These are phyloP conservation scores for Apiosordaria backusii DNA, from an alignment of 495 filamentous ascomycete genomes.

Conservation along the genomic window DNA sequence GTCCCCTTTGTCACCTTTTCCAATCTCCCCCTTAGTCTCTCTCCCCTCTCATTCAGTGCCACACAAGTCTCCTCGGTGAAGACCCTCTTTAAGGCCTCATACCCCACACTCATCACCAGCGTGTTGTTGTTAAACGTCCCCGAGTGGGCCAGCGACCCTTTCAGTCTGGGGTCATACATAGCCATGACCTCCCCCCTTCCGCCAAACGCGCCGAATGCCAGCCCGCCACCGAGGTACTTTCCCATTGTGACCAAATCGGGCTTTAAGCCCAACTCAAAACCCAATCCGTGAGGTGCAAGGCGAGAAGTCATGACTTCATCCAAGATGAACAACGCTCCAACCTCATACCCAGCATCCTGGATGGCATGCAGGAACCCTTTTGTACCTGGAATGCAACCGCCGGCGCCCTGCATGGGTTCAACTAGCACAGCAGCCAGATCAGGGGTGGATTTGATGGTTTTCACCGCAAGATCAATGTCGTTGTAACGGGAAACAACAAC, in stretches of 20 bases:
- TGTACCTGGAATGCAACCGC: conserved; percentile 47
- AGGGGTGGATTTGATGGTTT: conserved; percentile 28
- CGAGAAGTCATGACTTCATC: conserved; percentile 66
- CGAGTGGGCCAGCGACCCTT: conserved; percentile 44
- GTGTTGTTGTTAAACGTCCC: conserved; percentile 70
- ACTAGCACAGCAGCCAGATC: conserved; percentile 55
- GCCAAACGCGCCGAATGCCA: conserved; percentile 62
- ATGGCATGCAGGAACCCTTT: conserved; percentile 43
- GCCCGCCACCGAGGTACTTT: conserved; percentile 62
- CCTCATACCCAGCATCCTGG: conserved; percentile 29
- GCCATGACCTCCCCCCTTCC: conserved; percentile 53
- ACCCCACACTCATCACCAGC: conserved; percentile 55
- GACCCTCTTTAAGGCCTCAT: conserved; percentile 40
- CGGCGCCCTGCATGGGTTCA: conserved; percentile 57
- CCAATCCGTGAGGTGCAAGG: conserved; percentile 47
- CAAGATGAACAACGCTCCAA: conserved; percentile 53
- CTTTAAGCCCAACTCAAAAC: conserved; percentile 37
- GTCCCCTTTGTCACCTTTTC: conserved; percentile 33
- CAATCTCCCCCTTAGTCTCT: conserved; percentile 33
- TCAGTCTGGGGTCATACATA: conserved; percentile 50
- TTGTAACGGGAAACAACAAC: conserved; percentile 49
- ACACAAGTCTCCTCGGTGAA: conserved; percentile 40
- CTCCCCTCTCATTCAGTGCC: conserved; percentile 39
- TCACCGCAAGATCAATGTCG: conserved; percentile 39
- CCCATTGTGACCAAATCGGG: conserved; percentile 61